These are phyloP conservation scores for Paramecium octaurelia DNA, from an alignment of 73 alveolate species.

Conservation along the genomic window DNA sequence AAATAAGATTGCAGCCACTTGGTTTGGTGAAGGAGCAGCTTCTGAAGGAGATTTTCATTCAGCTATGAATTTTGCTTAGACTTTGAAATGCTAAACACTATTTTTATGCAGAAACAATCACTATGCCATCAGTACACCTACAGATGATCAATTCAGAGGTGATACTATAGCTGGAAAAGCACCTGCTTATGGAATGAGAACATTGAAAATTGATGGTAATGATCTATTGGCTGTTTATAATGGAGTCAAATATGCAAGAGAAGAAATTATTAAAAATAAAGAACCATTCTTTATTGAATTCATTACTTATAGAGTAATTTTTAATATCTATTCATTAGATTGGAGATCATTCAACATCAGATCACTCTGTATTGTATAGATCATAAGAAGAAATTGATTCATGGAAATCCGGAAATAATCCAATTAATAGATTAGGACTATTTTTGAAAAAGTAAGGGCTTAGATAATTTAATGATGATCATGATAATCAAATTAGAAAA, in stretches of 20 bases:
- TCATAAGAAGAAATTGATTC: slow-evolving; percentile 74
- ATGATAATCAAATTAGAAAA: slow-evolving; percentile 48
- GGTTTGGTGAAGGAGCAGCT: slow-evolving; percentile 97
- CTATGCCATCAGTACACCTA: slow-evolving; percentile 64
- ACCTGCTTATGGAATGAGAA: slow-evolving; percentile 86
- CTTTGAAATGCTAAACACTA: slow-evolving; percentile 84
- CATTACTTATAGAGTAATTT: slow-evolving; percentile 82
- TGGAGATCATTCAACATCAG: slow-evolving; percentile 96
- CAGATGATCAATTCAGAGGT: slow-evolving; percentile 87
- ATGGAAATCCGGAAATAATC: slow-evolving; percentile 62
- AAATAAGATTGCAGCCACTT: slow-evolving; percentile 86
- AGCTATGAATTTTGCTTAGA: slow-evolving; percentile 95
- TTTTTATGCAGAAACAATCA: slow-evolving; percentile 85
- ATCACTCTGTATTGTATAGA: slow-evolving; percentile 79
- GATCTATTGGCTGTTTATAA: slow-evolving; percentile 90
- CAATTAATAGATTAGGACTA: slow-evolving; percentile 62
- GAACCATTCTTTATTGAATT: slow-evolving; percentile 91
- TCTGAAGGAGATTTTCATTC: slow-evolving; percentile 96
- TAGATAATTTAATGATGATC: slow-evolving; percentile 64
- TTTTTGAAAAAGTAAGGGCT: slow-evolving; percentile 62
- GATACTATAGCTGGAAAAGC: slow-evolving; percentile 96
- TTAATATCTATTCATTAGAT: background rate
- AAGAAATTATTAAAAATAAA: slow-evolving; percentile 70
- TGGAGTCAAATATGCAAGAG: slow-evolving; percentile 85
- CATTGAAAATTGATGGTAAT: slow-evolving; percentile 94